phyloP scores from a whole-genome alignment of 306 rosid species.

The Casuarina equisetifolia region DNA sequence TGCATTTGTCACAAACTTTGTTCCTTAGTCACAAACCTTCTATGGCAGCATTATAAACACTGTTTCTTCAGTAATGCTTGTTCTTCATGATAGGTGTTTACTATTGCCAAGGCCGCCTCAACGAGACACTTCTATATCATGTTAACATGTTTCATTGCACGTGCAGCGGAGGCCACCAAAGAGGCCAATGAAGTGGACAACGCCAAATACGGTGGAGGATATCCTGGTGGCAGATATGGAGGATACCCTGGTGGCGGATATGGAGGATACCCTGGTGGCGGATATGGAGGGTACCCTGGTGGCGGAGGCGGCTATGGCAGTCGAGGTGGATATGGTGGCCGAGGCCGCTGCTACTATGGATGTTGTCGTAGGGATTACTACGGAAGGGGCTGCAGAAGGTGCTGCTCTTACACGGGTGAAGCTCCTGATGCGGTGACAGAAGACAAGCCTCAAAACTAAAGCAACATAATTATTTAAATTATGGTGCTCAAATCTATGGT shows the following conservation, averaged over 20 bases:
- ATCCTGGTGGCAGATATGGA: neutral
- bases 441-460: too few species aligned
- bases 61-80: too few species aligned
- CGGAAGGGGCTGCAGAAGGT: conserved; percentile 32
- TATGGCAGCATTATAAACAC: too few species aligned
- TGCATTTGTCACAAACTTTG: too few species aligned
- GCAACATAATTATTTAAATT: too few species aligned
- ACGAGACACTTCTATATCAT: too few species aligned
- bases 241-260: neutral
- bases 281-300: neutral
- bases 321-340: conserved; percentile 7
- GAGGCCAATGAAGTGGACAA: neutral
- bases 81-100: too few species aligned
- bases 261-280: neutral
- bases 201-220: neutral
- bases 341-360: conserved; percentile 40
- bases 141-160: neutral
- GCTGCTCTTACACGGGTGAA: conserved; percentile 56
- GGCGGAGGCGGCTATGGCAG: neutral
- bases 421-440: conserved; percentile 34
- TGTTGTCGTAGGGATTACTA: conserved; percentile 39
- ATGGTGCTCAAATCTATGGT: too few species aligned
- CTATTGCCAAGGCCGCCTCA: too few species aligned
- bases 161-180: conserved; percentile 14
- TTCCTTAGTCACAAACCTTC: too few species aligned